Conservation (phyloP, 495 filamentous ascomycete genomes). For the Amorphotheca resinae region DNA sequence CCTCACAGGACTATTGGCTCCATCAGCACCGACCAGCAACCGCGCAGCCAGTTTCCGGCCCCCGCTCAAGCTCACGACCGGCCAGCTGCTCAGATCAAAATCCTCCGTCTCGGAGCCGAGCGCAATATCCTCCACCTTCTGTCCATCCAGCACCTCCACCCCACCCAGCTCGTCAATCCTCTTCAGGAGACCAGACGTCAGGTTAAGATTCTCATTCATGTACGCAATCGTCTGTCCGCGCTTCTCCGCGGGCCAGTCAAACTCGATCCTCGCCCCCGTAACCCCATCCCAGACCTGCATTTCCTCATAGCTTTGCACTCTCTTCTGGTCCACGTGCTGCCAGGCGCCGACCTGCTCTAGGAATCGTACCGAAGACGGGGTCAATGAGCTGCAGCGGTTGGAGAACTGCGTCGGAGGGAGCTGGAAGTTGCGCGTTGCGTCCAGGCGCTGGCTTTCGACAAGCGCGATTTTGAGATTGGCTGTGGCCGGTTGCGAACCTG, state of each 20-base stretch:
- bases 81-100: constrained; percentile 75
- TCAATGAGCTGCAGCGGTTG: constrained; percentile 90
- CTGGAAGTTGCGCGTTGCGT: constrained; percentile 47
- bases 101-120: constrained; percentile 58
- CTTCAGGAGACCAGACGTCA: constrained; percentile 60
- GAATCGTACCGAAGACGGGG: constrained; percentile 65
- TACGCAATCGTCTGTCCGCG: constrained; percentile 58
- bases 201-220: constrained; percentile 92
- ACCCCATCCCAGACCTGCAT: constrained; percentile 98
- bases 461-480: constrained; percentile 72
- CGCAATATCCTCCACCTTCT: constrained; percentile 62
- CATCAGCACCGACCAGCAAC: constrained; percentile 85
- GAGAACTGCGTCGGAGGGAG: constrained; percentile 63
- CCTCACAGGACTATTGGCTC: constrained; percentile 86
- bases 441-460: constrained; percentile 76
- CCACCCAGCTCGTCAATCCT: constrained; percentile 56
- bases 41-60: constrained; percentile 57
- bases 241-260: constrained; percentile 54
- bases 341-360: constrained; percentile 74
- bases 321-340: constrained; percentile 51
- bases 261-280: constrained; percentile 72
- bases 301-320: constrained; percentile 79
- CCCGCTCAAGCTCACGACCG: constrained; percentile 56
- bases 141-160: constrained; percentile 58
- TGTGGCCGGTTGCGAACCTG: constrained; percentile 57